phyloP scores from a whole-genome alignment of 352 stramenopile species.

The Pseudoperonospora humuli region DNA sequence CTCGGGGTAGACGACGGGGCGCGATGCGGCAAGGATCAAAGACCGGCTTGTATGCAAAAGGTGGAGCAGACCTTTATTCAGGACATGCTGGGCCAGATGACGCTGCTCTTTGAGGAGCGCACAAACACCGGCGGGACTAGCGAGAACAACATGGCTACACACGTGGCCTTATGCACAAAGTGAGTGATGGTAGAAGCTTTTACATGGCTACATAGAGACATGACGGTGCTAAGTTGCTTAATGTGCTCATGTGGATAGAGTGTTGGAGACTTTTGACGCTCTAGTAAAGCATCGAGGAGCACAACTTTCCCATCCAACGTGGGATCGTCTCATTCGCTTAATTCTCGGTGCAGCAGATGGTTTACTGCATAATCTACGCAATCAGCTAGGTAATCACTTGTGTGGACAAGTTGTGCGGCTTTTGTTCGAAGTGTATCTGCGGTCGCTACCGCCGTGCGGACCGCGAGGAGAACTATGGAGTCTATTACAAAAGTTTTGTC shows the following conservation, averaged over 20 bases:
- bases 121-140: conserved; percentile 15
- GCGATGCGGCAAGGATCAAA: conserved; percentile 32
- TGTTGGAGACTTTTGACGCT: conserved; percentile 73
- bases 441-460: conserved; percentile 60
- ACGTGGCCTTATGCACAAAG: conserved; percentile 66
- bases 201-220: background rate
- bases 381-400: conserved; percentile 61
- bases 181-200: conserved; percentile 1
- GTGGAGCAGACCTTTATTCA: conserved; percentile 82
- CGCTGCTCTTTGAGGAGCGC: conserved; percentile 79
- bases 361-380: conserved; percentile 67
- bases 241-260: conserved; percentile 21
- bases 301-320: conserved; percentile 62
- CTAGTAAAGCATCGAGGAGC: conserved; percentile 58
- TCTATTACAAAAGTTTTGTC: conserved; percentile 81
- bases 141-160: conserved; percentile 43
- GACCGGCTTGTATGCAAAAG: conserved; percentile 70
- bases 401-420: conserved; percentile 70
- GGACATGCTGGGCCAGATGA: conserved; percentile 84
- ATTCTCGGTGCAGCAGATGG: conserved; percentile 69
- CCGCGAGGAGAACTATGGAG: conserved; percentile 69
- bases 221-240: background rate
- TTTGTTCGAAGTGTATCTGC: conserved; percentile 72
- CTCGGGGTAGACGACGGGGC: conserved; percentile 46
- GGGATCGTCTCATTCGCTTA: conserved; percentile 76